These are phyloP conservation scores for Grosmannia clavigera DNA, from an alignment of 2,329 filamentous ascomycete genomes.

Conservation along the genomic window DNA sequence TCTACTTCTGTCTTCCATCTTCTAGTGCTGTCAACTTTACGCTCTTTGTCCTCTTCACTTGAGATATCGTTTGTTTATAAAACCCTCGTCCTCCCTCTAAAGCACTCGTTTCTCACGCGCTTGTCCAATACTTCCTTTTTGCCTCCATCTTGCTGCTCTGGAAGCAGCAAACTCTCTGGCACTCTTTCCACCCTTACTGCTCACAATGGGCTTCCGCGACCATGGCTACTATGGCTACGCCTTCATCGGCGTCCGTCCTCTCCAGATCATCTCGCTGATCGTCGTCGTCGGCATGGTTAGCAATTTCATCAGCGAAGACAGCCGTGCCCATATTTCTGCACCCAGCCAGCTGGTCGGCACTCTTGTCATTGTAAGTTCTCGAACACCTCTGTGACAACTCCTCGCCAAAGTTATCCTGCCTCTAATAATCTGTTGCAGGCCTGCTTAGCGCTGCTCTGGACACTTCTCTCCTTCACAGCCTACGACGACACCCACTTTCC, in stretches of 20 bases:
- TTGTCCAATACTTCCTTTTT: neutral
- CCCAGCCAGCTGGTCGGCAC: slow-evolving; percentile 67
- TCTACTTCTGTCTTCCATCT: neutral
- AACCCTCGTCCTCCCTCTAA: neutral
- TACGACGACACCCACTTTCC: slow-evolving; percentile 55
- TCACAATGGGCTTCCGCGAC: slow-evolving; percentile 16
- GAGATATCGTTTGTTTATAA: neutral
- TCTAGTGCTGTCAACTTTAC: no score
- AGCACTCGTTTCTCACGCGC: neutral
- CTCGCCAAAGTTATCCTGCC: neutral
- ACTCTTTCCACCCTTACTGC: neutral
- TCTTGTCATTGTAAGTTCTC: slow-evolving; percentile 60
- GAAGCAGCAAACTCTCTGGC: neutral
- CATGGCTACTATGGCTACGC: slow-evolving; percentile 45
- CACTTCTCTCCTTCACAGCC: slow-evolving; percentile 39
- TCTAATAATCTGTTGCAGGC: slow-evolving; percentile 38
- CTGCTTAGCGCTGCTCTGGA: slow-evolving; percentile 68
- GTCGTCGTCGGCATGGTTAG: slow-evolving; percentile 67
- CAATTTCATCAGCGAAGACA: slow-evolving; percentile 72
- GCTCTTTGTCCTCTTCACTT: neutral
- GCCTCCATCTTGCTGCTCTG: neutral
- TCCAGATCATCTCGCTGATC: slow-evolving; percentile 61
- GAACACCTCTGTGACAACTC: neutral
- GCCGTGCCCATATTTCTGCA: slow-evolving; percentile 49
- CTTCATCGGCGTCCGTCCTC: slow-evolving; percentile 60